Percentiles rank a stretch among this genome's conserved stretches.
Conservation (phyloP, 2,329 filamentous ascomycete genomes). For the Triangularia setosa region DNA sequence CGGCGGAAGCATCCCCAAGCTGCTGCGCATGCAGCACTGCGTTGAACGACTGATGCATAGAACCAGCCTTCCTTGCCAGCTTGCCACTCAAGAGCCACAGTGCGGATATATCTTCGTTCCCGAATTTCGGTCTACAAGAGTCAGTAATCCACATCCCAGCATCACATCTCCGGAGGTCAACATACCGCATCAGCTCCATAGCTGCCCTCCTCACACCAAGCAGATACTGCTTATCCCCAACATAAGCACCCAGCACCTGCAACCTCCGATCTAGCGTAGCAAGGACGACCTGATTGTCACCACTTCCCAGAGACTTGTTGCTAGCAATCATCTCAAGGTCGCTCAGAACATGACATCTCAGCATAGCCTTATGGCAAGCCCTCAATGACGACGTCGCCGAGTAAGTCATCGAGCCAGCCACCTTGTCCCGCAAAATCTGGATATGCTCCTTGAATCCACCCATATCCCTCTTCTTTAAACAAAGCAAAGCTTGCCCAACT, state of each 20-base stretch:
- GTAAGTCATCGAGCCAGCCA: constrained; percentile 70
- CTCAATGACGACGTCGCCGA: constrained; percentile 77
- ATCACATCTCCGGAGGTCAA: constrained; percentile 19
- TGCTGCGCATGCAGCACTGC: constrained; percentile 85
- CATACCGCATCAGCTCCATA: constrained; percentile 73
- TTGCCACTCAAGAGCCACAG: constrained; percentile 83
- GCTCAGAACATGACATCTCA: constrained; percentile 81
- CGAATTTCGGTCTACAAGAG: constrained; percentile 54
- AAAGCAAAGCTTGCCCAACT: constrained; percentile 65
- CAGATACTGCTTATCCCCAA: constrained; percentile 89
- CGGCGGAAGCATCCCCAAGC: constrained; percentile 79
- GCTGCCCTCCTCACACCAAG: constrained; percentile 80
- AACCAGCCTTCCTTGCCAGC: constrained; percentile 80
- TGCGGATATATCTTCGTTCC: constrained; percentile 70
- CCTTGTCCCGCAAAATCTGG: constrained; percentile 61
- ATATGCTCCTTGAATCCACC: constrained; percentile 56
- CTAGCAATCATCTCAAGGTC: constrained; percentile 77
- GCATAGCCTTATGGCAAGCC: constrained; percentile 76
- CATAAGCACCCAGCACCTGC: constrained; percentile 83
- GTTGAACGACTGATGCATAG: constrained; percentile 84
- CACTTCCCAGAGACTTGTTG: constrained; percentile 39
- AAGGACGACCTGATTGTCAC: constrained; percentile 41
- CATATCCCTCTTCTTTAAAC: constrained; percentile 50
- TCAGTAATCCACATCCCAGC: constrained; percentile 27
- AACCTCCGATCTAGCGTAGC: constrained; percentile 68